A percentile compares a stretch with the other conserved stretches of the same genome.
phyloP scores from a whole-genome alignment of 768 basidiomycete genomes.

The Cytidiella melzeri region DNA sequence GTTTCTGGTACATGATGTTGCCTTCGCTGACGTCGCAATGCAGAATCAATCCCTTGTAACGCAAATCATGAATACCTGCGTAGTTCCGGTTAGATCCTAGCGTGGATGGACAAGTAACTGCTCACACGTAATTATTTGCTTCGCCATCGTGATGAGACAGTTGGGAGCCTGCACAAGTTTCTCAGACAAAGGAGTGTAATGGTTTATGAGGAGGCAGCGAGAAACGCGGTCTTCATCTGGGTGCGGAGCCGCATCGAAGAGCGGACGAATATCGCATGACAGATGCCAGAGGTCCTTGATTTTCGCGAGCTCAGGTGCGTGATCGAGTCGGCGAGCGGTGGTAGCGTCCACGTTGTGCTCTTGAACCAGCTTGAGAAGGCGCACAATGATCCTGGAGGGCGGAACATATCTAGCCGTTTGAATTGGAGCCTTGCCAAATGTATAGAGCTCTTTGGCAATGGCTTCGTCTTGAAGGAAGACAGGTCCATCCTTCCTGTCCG shows the following conservation, averaged over 20 bases:
- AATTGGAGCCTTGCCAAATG: too few species aligned
- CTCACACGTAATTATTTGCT: constrained; percentile 6
- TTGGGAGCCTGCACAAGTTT: not conserved
- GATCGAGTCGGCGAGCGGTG: too few species aligned
- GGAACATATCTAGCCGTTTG: too few species aligned
- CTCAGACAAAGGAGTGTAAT: not conserved
- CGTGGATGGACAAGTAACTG: not conserved
- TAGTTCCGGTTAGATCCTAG: not conserved
- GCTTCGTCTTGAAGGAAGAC: too few species aligned
- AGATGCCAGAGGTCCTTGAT: not conserved
- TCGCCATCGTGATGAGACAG: not conserved
- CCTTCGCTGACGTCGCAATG: constrained; percentile 6
- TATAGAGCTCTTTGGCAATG: too few species aligned
- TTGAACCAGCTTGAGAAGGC: too few species aligned
- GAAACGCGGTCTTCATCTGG: too few species aligned
- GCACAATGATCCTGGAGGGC: too few species aligned
- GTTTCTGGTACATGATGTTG: constrained; percentile 10
- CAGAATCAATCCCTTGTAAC: constrained; percentile 2
- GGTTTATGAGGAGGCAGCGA: not conserved
- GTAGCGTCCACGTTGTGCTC: too few species aligned
- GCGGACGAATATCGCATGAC: not conserved
- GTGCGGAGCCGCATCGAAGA: too few species aligned
- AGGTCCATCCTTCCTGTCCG: too few species aligned
- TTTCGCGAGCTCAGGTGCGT: not conserved
- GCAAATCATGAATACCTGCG: too few species aligned